Conservation (phyloP, 208 protist genomes). For the Leishmania lainsoni region DNA sequence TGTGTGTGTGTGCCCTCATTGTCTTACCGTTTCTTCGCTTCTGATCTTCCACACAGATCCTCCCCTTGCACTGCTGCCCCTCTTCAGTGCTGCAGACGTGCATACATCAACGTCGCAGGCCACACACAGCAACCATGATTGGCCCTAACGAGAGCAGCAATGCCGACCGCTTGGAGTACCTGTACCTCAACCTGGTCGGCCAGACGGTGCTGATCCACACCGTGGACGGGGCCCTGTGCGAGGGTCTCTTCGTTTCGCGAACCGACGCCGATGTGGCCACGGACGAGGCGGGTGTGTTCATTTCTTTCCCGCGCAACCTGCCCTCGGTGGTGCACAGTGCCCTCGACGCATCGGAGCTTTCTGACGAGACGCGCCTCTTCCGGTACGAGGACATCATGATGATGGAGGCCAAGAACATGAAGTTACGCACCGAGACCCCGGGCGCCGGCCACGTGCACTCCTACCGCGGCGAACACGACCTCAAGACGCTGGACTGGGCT, state of each 20-base stretch:
- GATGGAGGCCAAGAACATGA: slow-evolving; percentile 63
- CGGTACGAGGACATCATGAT: slow-evolving; percentile 77
- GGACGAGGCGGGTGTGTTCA: slow-evolving; percentile 60
- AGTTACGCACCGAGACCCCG: slow-evolving; percentile 77
- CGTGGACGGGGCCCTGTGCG: slow-evolving; percentile 68
- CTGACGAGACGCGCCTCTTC: slow-evolving; percentile 47
- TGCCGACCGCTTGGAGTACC: slow-evolving; percentile 80
- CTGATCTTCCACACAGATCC: background rate
- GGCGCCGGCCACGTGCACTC: slow-evolving; percentile 42
- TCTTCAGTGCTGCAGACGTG: background rate
- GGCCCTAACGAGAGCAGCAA: slow-evolving; percentile 65
- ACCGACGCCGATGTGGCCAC: slow-evolving; percentile 63
- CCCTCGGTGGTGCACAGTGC: slow-evolving; percentile 53
- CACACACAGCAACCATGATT: slow-evolving; percentile 21
- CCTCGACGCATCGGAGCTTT: slow-evolving; percentile 47
- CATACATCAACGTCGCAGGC: background rate
- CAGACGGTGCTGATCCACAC: slow-evolving; percentile 80
- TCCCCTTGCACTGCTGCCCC: background rate
- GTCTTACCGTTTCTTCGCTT: background rate
- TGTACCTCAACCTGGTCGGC: slow-evolving; percentile 90
- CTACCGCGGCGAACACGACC: slow-evolving; percentile 61
- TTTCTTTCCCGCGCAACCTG: slow-evolving; percentile 65
- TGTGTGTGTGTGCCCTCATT: background rate
- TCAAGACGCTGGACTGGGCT: slow-evolving; percentile 80
- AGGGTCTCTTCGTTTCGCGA: slow-evolving; percentile 88